Base-by-base conservation (phyloP, 257 asterid genomes). In the Prunella vulgaris region DNA sequence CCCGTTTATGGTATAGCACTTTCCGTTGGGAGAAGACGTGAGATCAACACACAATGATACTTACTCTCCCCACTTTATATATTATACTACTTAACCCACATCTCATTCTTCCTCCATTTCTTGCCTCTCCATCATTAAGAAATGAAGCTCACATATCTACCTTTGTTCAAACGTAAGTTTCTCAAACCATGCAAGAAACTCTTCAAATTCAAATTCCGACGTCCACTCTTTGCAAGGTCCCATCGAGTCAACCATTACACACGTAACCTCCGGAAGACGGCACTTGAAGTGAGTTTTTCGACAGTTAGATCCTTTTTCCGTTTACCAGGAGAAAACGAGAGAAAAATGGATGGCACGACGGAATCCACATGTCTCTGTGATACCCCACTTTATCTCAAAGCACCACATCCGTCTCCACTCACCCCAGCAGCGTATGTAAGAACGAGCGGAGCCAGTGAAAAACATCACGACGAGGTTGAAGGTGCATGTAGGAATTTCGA, bases 401-500 rank as follows among this genome's bases (percentile, higher is more conserved):
- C 81, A 9, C 97, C 96, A 8, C 64, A 74, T 14, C 80, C 96
- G 0, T 90, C 96, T 0, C 97, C 97, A 2, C 67, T 84, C 9
- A 91, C 97, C 38, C 96, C 95, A 5, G 93, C 95, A 14, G 91
- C 96, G 14, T 83, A 80, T 18, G 12, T 73, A 5, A 83, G n/a
- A n/a, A n/a, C n/a, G n/a, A n/a, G n/a, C n/a, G n/a, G n/a, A n/a
- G n/a, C n/a, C n/a, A n/a, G n/a, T n/a, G n/a, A n/a, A n/a, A n/a
- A n/a, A n/a, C n/a, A n/a, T n/a, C n/a, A 7, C 0, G 80, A 64
- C 1, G 76, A 71, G 0, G 84, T 74, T 20, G 89, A 90, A 40
- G 96, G 82, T 53, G 93, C 89, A 10, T 87, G 96, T 66, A 82
- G 87, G 68, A 86, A 88, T 68, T 88, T 90, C 22, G 93, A 90